phyloP scores from a whole-genome alignment of 2,329 filamentous ascomycete species.

The Colletotrichum liaoningense region DNA sequence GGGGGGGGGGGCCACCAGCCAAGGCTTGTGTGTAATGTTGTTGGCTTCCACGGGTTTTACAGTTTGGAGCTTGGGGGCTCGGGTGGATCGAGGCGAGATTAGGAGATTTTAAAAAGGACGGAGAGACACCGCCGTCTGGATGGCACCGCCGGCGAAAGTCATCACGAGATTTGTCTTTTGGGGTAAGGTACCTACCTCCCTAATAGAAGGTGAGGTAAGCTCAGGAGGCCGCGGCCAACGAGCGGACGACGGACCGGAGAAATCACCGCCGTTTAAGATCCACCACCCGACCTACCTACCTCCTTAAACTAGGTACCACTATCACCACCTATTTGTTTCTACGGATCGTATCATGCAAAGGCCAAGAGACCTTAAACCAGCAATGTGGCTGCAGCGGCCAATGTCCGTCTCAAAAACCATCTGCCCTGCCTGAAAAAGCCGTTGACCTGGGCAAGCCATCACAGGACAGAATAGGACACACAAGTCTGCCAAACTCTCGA shows the following conservation, averaged over 20 bases:
- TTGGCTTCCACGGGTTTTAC: not conserved
- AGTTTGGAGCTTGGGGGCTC: not conserved
- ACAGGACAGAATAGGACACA: not conserved
- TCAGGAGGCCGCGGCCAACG: slow-evolving; percentile 1
- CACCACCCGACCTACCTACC: not conserved
- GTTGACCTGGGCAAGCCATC: not conserved
- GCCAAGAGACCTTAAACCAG: not conserved
- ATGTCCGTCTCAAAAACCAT: slow-evolving; percentile 1
- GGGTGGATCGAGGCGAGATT: slow-evolving; percentile 3
- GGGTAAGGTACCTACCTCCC: too few relatives aligned
- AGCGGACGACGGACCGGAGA: slow-evolving; percentile 21
- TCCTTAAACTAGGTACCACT: too few relatives aligned
- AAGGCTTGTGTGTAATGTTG: slow-evolving; percentile 7
- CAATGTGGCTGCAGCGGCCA: slow-evolving; percentile 19
- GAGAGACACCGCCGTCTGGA: not conserved
- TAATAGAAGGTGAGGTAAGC: not conserved
- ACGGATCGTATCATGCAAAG: not conserved
- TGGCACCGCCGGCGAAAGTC: not conserved
- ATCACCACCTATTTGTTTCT: too few relatives aligned
- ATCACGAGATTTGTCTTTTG: not conserved
- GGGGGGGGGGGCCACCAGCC: not conserved
- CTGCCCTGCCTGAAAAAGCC: not conserved
- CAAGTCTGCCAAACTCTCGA: not conserved
- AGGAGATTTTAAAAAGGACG: not conserved
- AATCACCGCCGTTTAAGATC: not conserved